Base-by-base conservation (phyloP, 176 grass and related monocot genomes). In the Thalia dealbata region DNA sequence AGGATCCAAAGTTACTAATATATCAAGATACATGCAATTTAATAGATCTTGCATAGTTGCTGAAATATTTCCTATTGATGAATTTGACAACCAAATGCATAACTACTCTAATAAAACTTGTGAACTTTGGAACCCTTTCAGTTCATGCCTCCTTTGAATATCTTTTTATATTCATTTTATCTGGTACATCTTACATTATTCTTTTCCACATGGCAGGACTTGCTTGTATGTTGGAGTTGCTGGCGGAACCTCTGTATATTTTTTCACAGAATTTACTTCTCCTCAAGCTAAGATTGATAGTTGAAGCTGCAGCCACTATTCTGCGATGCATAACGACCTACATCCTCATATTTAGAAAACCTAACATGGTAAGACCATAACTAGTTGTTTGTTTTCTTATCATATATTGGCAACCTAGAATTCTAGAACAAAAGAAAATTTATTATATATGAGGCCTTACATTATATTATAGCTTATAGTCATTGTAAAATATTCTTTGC, bases 161-260 rank as follows among this genome's bases (percentile, higher is more conserved):
- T 38, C 78, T 69, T 62, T 64, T 65, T 21, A 51, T 14, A 59
- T 24, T 67, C 52, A 12, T 23, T 59, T 38, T 38, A 38, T 50
- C 43, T 27, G 60, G 19, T 72, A 60, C 29, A 18, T 72, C 30
- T 67, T 46, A 51, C 62, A 76, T 76, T 32, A 74, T 71, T 66
- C n/a, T n/a, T 29, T 73, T 75, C 61, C 73, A 79, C 79, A 81
- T 91, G 80, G 10, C 89, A 97, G 93, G 87, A 78, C 86, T 92
- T 83, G 93, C 93, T 67, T 97, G 93, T 84, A 76, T 97, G 55
- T 71, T 97, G 80, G 93, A 97, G 78, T 86, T 97, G 80, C 59
- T 97, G 81, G 86, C 89, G 14, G 93, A 97, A 75, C 93, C 93
- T 61, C 75, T 97, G 50, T 92, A 97, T 82, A 91, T 97, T 82